These are phyloP conservation scores for Calonectria pseudoreteaudii DNA, from an alignment of 2,329 filamentous ascomycete genomes.

Conservation along the genomic window DNA sequence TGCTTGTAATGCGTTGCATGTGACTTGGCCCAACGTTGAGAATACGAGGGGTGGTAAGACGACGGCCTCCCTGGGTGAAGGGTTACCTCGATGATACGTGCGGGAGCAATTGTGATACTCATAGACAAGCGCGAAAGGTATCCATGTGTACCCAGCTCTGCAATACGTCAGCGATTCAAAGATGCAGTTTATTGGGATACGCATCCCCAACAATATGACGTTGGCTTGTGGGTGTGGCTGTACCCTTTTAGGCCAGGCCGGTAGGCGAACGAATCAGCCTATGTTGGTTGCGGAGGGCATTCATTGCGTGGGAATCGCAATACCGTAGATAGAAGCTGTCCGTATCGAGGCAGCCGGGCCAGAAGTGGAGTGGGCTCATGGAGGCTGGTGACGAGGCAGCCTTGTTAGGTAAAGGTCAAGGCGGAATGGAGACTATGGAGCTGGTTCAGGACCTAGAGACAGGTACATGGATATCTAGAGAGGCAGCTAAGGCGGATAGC, in stretches of 20 bases:
- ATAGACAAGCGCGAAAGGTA: not conserved
- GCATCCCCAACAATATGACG: not conserved
- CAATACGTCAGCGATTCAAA: not conserved
- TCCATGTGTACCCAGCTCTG: not conserved
- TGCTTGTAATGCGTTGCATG: not conserved
- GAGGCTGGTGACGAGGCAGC: not conserved
- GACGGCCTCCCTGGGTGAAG: not conserved
- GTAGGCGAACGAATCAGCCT: conserved; percentile 1
- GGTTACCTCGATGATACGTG: not conserved
- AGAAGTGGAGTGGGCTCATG: not conserved
- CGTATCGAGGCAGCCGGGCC: not conserved
- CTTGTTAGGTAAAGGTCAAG: conserved; percentile 3
- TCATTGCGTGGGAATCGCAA: not conserved
- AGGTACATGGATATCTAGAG: not conserved
- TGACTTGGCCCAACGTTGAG: not conserved
- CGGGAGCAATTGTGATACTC: not conserved
- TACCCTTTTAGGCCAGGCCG: not conserved
- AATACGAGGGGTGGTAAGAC: not conserved
- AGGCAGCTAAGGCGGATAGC: conserved; percentile 1
- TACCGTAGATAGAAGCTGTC: not conserved
- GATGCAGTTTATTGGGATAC: not conserved
- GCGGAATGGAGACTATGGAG: conserved; percentile 6
- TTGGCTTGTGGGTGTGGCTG: not conserved
- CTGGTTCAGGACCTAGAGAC: conserved; percentile 1
- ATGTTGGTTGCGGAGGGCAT: not conserved